Evolutionary conservation across 2,329 filamentous ascomycete species (phyloP), one percentile per base, ranked within the genome.

Genomic region (Eurotiales sp.): DNA sequence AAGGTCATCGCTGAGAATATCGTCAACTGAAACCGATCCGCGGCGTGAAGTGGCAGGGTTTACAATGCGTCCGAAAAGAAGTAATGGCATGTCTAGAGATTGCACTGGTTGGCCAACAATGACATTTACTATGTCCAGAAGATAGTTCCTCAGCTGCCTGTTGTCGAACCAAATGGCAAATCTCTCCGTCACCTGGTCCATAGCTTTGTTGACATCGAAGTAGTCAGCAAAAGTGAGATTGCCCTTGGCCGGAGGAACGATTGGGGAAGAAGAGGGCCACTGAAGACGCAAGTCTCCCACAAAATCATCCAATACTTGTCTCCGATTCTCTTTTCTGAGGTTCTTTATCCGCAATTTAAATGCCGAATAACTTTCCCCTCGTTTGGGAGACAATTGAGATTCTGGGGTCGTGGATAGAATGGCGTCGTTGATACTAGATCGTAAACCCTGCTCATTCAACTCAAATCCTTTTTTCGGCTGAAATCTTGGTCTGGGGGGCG

Each of bases 101-200:
- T 54, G 45, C 27, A 53, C 39, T n/a, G 39, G 14, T 30, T 57
- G 50, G 11, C 8, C n/a, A 22, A 23, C 29, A 14, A 56, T 46
- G 12, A 52, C 23, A 39, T 22, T 29, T 27, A 46, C 21, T 46
- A 63, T 49, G 15, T 46, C 17, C 10, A 42, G 10, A 8, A 69
- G 50, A 47, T 67, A 67, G 3, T 50, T 3, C 15, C 47, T 22
- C 27, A 68, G 58, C 4, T 56, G 46, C 11, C 45, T 40, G 44
- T 68, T 68, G 17, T 63, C 50, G 41, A 55, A 61, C 62, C 64
- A 67, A 2, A n/a, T 46, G n/a, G 41, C 19, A 23, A 64, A 61
- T 6, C 32, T 51, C 14, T n/a, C 4, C 4, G 36, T 40, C 22
- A 55, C 56, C 0, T 19, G 2, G 8, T 12, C 7, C 55, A 62